Conservation (phyloP, 1,139 yeast genomes). For the Yamadazyma blattariae region DNA sequence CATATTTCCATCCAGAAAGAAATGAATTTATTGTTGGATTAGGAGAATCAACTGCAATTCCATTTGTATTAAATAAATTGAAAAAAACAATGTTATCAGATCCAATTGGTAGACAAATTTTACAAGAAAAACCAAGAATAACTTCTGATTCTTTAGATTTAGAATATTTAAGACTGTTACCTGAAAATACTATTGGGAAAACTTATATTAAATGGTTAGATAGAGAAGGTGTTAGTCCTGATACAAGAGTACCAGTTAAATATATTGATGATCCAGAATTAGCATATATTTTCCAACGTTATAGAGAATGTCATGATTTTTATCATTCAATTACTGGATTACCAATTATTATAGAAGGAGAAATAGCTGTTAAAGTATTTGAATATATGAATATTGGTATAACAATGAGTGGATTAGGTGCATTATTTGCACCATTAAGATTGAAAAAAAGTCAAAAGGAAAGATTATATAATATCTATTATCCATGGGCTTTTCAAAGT, state of each 20-base stretch:
- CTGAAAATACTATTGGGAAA: constrained; percentile 73
- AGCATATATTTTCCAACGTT: constrained; percentile 88
- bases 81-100: constrained; percentile 75
- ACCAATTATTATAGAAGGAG: constrained; percentile 93
- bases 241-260: constrained; percentile 83
- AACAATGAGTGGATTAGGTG: constrained; percentile 95
- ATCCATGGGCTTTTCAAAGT: constrained; percentile 85
- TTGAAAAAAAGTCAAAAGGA: constrained; percentile 55
- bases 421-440: constrained; percentile 77
- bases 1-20: constrained; percentile 78
- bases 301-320: constrained; percentile 95
- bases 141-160: constrained; percentile 70
- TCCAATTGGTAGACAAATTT: constrained; percentile 70
- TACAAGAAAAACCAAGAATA: constrained; percentile 79
- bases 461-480: constrained; percentile 58
- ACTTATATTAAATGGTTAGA: constrained; percentile 81
- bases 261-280: constrained; percentile 87
- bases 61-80: constrained; percentile 58
- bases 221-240: constrained; percentile 89
- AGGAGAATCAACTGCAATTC: constrained; percentile 88
- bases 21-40: constrained; percentile 85
- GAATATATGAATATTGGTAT: constrained; percentile 92
- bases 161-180: constrained; percentile 56
- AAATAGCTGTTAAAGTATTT: constrained; percentile 85
- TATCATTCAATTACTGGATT: constrained; percentile 90